Evolutionary conservation across 179 eudicot species (phyloP).

Genomic region (Beta macrorhiza): DNA sequence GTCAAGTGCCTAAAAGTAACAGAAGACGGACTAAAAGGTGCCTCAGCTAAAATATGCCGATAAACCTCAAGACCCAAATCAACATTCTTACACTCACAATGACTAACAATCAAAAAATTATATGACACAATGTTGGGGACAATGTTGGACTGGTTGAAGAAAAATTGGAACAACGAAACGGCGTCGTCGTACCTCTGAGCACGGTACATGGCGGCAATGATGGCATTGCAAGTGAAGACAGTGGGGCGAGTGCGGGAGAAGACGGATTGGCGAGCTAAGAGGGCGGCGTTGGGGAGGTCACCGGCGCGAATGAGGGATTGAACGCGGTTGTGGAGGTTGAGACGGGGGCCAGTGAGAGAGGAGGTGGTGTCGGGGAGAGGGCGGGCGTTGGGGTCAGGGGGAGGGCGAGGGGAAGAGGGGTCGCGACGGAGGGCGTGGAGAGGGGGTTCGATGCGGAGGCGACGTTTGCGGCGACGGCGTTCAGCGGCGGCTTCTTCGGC

Average conservation of each 20-base stretch:
- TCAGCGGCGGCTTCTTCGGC: conserved; percentile 95
- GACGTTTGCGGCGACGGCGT: conserved; percentile 78
- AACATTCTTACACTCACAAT: conserved; percentile 55
- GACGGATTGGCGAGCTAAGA: conserved; percentile 57
- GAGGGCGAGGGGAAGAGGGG: conserved; percentile 45
- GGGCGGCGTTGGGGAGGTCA: conserved; percentile 63
- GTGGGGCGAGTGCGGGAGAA: conserved; percentile 19
- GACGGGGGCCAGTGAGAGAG: conserved; percentile 67
- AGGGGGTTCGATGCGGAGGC: conserved; percentile 80
- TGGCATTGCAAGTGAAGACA: conserved; percentile 18
- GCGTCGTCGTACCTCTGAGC: conserved; percentile 56
- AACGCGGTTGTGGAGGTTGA: conserved; percentile 29
- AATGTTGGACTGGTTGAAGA: conserved; percentile 58
- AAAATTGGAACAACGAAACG: conserved; percentile 57
- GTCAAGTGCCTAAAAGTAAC: conserved; percentile 74
- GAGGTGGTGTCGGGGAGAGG: conserved; percentile 69
- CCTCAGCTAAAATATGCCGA: conserved; percentile 40
- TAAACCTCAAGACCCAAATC: conserved; percentile 60
- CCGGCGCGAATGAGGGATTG: conserved; percentile 75
- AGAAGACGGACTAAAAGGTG: conserved; percentile 71
- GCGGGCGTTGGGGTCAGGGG: conserved; percentile 39
- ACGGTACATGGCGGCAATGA: conserved; percentile 67
- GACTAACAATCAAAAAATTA: conserved; percentile 51
- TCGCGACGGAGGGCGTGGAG: conserved; percentile 73
- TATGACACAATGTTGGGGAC: conserved; percentile 76